phyloP scores from a whole-genome alignment of 148 eudicot genomes.

The Hydrangea macrophylla region DNA sequence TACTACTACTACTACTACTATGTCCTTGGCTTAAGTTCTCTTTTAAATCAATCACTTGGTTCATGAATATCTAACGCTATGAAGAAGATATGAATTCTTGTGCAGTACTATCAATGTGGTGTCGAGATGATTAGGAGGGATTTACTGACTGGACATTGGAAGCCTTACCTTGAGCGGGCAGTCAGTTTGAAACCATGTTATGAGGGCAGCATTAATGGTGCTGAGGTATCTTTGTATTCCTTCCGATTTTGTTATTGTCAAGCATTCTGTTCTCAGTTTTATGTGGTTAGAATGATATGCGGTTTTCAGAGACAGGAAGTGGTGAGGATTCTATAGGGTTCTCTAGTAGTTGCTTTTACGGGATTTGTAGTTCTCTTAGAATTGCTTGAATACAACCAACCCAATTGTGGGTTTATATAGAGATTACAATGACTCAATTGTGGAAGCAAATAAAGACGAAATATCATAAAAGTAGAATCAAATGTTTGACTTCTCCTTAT shows the following conservation, averaged over 20 bases:
- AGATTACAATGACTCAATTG: too few relatives aligned
- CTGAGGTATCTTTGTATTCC: constrained; percentile 57
- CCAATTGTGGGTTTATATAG: too few relatives aligned
- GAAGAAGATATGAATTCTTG: constrained; percentile 4
- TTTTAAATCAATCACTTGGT: constrained; percentile 4
- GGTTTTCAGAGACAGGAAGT: background rate
- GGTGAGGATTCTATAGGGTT: background rate
- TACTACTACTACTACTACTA: background rate
- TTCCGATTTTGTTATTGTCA: background rate
- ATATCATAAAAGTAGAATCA: too few relatives aligned
- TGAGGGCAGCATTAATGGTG: constrained; percentile 88
- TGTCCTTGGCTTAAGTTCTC: background rate
- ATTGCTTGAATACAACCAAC: too few relatives aligned
- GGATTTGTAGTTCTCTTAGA: too few relatives aligned
- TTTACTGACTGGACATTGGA: constrained; percentile 94
- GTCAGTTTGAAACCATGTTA: constrained; percentile 89
- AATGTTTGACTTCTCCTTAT: too few relatives aligned
- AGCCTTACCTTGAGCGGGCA: constrained; percentile 94
- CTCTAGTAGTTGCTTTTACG: too few relatives aligned
- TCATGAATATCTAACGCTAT: constrained; percentile 4
- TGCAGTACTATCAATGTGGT: constrained; percentile 82
- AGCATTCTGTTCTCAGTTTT: background rate
- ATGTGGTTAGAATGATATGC: background rate
- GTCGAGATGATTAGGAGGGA: constrained; percentile 99
- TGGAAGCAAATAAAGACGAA: too few relatives aligned